phyloP scores from a whole-genome alignment of 495 filamentous ascomycete species.

The Penicillium odoratum region DNA sequence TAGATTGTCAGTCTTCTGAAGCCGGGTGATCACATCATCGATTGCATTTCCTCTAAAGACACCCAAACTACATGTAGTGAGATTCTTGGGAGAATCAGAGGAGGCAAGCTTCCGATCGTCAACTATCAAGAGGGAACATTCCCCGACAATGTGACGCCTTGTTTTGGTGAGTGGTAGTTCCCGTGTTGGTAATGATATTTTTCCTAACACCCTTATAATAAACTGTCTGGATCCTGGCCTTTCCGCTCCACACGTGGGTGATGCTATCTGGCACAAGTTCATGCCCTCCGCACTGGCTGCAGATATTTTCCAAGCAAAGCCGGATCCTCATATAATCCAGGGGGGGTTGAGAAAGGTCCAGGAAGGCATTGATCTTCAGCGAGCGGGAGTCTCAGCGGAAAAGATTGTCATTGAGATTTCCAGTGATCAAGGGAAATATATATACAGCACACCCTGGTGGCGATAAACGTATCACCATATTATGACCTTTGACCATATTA shows the following conservation, averaged over 20 bases:
- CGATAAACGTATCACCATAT: too few relatives aligned
- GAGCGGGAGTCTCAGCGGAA: conserved; percentile 40
- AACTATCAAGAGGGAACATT: background rate
- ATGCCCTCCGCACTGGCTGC: conserved; percentile 32
- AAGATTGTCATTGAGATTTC: conserved; percentile 43
- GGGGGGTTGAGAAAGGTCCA: conserved; percentile 44
- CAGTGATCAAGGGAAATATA: background rate
- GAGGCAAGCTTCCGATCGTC: conserved; percentile 30
- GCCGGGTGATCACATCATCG: conserved; percentile 23
- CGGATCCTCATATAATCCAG: conserved; percentile 37
- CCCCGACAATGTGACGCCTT: conserved; percentile 13
- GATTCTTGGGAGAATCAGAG: conserved; percentile 33
- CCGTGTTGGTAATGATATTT: background rate
- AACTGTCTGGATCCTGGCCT: conserved; percentile 10
- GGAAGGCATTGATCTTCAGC: conserved; percentile 35
- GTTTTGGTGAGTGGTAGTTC: conserved; percentile 12
- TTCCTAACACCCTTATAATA: conserved; percentile 6
- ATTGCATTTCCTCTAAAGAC: conserved; percentile 20
- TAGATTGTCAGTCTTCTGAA: conserved; percentile 19
- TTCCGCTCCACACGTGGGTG: conserved; percentile 13
- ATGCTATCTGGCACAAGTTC: conserved; percentile 32
- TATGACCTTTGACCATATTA: too few relatives aligned
- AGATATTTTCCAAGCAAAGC: conserved; percentile 31
- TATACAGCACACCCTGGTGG: too few relatives aligned
- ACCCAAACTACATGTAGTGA: conserved; percentile 23